Evolutionary conservation across 352 stramenopile species (phyloP), one percentile per base, ranked within the genome.

Genomic region (Phytophthora aleatoria): DNA sequence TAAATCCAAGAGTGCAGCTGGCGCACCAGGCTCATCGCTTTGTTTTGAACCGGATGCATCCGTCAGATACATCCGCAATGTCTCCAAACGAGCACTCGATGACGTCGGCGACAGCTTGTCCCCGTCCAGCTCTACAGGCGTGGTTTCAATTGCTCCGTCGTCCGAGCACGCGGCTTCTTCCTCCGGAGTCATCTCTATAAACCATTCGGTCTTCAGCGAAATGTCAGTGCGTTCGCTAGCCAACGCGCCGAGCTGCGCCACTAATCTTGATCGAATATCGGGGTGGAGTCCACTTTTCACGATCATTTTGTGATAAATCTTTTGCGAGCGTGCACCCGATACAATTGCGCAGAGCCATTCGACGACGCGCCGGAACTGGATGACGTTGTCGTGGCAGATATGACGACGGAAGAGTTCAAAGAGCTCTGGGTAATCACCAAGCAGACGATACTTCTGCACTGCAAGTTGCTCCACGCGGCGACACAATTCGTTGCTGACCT

Each of bases 311-410:
- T 87, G 80, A 39, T 83, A 77, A 16, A 91, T 80, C 13, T 76
- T 67, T 16, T 70, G 56, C 1, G 80, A 71, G n/a, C 81, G 69
- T 20, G 78, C 74, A 15, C 77, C 81, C 1, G 79, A 76, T 35
- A 89, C 79, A 52, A 92, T 88, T n/a, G 86, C 76, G 12, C 61
- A 73, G 13, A 92, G 64, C 83, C 83, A 92, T n/a, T 89, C 71
- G 15, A 92, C 73, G 16, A 92, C 77, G 16, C 83, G 77, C 1
- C 73, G 75, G 57, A 92, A 90, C 50, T 88, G 77, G 20, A 90
- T 71, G 35, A 87, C 76, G 53, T 92, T 80, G 67, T 90, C 83
- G 38, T 83, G 50, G 54, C 81, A 92, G 27, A 92, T 87, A 63
- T 92, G 83, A 10, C 73, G 67, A 28, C 81, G 79, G 33, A 92